Evolutionary conservation across 768 basidiomycete species (phyloP), one percentile per base, ranked within the genome.

Genomic region (Tricholoma sp.): DNA sequence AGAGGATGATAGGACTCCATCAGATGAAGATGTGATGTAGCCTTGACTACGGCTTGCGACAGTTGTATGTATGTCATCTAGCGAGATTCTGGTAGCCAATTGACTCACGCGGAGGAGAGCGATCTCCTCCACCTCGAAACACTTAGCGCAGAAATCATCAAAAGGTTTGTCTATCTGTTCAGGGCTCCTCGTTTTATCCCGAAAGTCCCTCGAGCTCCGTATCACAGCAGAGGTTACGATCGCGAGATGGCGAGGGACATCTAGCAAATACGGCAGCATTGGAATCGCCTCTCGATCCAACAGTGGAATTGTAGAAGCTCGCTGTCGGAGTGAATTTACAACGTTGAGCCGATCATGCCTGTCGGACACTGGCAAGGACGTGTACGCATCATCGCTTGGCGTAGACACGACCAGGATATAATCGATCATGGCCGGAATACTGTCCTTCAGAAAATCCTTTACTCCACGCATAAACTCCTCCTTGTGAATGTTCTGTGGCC

Each of bases 391-490:
- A 32, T 64, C 62, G 10, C 66, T 65, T 29, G 81, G 81, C 0
- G 85, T 84, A 7, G 89, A 91, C n/a, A 91, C 83, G 29, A 81
- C 78, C 32, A 76, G 62, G 60, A 91, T 82, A 63, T 94, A 95
- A 59, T 94, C 89, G 53, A 87, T 74, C 88, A 95, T 94, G 17
- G 80, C 80, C 2, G 79, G 75, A 28, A 80, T 61, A 62, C 81
- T 88, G 36, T 82, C 80, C 41, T 76, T 74, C 8, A 93, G 72
- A 68, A 93, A 94, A 57, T 81, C 80, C 69, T 86, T 86, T 57
- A 93, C 77, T 4, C 86, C 84, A 33, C 81, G 77, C 89, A 91
- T 91, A 63, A 84, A 88, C n/a, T 86, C 80, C 69, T 94, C 91
- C 69, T 87, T 91, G 64, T 87, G 84, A 11, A 80, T 74, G 42